Percentiles rank a stretch among this genome's conserved stretches.
Evolutionary conservation across 2,329 filamentous ascomycete genomes (phyloP).

Genomic region (Aspergillus floridensis): DNA sequence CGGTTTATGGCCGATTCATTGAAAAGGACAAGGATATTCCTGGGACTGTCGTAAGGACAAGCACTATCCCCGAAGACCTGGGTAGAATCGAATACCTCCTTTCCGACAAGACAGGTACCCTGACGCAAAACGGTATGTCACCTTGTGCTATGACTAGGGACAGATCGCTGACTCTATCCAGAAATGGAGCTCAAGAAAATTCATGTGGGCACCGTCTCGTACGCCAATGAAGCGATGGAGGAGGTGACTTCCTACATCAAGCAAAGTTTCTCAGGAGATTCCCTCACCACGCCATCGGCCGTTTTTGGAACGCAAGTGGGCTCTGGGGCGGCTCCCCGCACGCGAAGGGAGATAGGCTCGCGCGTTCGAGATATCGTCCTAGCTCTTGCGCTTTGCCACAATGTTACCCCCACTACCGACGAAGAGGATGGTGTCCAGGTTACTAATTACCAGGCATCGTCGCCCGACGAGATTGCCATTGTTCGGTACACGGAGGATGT

Average conservation of each 20-base stretch:
- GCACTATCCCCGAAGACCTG: constrained; percentile 94
- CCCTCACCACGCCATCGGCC: constrained; percentile 72
- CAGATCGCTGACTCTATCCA: constrained; percentile 23
- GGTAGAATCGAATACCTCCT: constrained; percentile 94
- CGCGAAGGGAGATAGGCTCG: constrained; percentile 86
- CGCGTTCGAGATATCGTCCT: constrained; percentile 90
- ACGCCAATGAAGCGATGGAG: constrained; percentile 98
- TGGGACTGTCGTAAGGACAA: constrained; percentile 89
- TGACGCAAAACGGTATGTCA: constrained; percentile 76
- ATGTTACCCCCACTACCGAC: constrained; percentile 89
- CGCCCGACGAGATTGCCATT: constrained; percentile 96
- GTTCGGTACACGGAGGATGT: constrained; percentile 93
- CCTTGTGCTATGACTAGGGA: constrained; percentile 5
- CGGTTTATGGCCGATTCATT: constrained; percentile 93
- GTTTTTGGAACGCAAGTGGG: constrained; percentile 61
- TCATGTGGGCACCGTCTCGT: constrained; percentile 95
- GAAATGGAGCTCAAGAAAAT: constrained; percentile 99
- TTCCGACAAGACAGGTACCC: constrained; percentile 95
- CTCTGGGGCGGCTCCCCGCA: constrained; percentile 67
- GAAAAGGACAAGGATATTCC: constrained; percentile 86
- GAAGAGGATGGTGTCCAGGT: constrained; percentile 73
- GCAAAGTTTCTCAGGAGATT: constrained; percentile 68
- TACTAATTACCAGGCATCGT: constrained; percentile 92
- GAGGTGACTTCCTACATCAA: constrained; percentile 84
- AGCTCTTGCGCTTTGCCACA: constrained; percentile 90